Evolutionary conservation across 192 early-diverging fungal species (phyloP).

Genomic region (Funneliformis mosseae): DNA sequence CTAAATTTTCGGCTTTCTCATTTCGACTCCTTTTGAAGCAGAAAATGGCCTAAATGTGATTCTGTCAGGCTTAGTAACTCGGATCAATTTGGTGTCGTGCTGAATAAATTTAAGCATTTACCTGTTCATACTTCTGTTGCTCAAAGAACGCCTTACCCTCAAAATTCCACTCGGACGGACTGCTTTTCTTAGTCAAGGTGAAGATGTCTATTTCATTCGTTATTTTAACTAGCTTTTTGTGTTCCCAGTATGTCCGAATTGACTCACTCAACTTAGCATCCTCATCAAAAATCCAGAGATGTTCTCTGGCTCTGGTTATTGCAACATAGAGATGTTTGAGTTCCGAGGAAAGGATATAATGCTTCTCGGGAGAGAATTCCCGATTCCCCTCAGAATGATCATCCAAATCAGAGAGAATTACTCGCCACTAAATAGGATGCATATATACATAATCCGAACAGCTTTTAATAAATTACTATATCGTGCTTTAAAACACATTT

Average conservation of each 20-base stretch:
- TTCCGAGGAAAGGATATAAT: too few species aligned
- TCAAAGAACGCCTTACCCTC: conserved; percentile 1
- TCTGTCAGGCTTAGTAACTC: neutral
- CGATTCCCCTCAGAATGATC: neutral
- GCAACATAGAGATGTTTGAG: neutral
- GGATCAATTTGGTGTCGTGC: neutral
- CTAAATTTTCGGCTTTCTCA: neutral
- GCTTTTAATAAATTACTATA: neutral
- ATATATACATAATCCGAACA: neutral
- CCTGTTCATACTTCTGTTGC: conserved; percentile 16
- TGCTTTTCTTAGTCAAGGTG: conserved; percentile 17
- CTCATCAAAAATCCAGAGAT: conserved; percentile 17
- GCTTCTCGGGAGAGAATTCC: neutral
- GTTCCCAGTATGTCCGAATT: conserved; percentile 1
- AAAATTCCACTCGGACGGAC: neutral
- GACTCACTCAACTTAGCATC: neutral
- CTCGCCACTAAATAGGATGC: conserved; percentile 11
- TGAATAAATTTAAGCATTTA: neutral
- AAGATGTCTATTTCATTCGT: neutral
- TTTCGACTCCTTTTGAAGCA: conserved; percentile 21
- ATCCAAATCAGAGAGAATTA: conserved; percentile 14
- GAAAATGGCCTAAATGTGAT: conserved; percentile 15
- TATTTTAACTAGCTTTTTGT: neutral
- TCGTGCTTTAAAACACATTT: neutral
- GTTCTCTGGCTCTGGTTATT: conserved; percentile 9